phyloP scores from a whole-genome alignment of 2,329 filamentous ascomycete genomes.

The Torrubiellomyces zombiae region DNA sequence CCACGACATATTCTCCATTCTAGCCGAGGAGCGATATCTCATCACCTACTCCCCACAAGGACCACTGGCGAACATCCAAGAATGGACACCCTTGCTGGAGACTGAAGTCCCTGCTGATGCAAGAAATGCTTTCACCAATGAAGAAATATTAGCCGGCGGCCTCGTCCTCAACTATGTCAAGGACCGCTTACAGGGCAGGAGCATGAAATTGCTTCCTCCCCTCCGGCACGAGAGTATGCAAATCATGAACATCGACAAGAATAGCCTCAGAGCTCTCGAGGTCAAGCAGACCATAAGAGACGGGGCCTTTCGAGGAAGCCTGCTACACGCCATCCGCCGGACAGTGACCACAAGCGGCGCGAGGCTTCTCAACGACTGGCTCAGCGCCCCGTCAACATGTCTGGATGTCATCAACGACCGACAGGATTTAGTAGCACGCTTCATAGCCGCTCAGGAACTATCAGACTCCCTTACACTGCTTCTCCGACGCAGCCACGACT shows the following conservation, averaged over 20 bases:
- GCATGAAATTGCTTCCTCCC: conserved; percentile 72
- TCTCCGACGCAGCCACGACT: conserved; percentile 64
- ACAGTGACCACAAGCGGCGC: conserved; percentile 88
- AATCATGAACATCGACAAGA: conserved; percentile 82
- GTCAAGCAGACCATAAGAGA: conserved; percentile 77
- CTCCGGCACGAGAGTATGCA: conserved; percentile 56
- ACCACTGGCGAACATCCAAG: conserved; percentile 30
- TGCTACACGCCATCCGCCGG: conserved; percentile 75
- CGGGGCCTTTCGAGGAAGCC: conserved; percentile 59
- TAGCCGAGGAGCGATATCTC: conserved; percentile 59
- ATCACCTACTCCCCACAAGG: conserved; percentile 51
- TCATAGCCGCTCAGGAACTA: conserved; percentile 49
- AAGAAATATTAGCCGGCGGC: conserved; percentile 63
- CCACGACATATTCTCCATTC: conserved; percentile 46
- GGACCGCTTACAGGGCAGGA: conserved; percentile 58
- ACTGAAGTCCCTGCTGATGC: conserved; percentile 41
- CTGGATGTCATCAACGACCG: conserved; percentile 60
- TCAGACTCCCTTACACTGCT: conserved; percentile 53
- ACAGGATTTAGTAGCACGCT: conserved; percentile 64
- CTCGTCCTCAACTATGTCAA: conserved; percentile 74
- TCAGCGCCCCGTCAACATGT: conserved; percentile 86
- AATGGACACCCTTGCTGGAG: conserved; percentile 68
- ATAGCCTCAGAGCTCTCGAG: conserved; percentile 76
- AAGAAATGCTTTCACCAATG: conserved; percentile 39
- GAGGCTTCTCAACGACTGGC: conserved; percentile 64